Base-by-base conservation (phyloP, 2,329 filamentous ascomycete genomes). In the Fusarium sp. region DNA sequence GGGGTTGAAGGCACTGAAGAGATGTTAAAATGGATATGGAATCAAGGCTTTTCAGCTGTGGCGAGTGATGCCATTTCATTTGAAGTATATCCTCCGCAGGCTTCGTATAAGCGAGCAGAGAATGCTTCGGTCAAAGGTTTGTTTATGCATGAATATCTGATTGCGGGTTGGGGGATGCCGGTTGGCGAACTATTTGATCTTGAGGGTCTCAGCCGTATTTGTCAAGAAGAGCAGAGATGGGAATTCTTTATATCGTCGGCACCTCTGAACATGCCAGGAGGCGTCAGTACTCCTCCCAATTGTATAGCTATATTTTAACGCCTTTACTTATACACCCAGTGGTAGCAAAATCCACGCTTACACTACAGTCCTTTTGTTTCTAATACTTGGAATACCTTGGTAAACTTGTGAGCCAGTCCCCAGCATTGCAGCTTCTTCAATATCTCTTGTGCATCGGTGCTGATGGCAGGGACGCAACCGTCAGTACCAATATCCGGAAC, bases 11-110 rank as follows among this genome's bases (percentile, higher is more conserved):
- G 59, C 11, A 58, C 50, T 1, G 59, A 61, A 58, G 59, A 61
- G 16, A 61, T 61, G 51, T 6, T 61, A 5, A 58, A 20, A 38
- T 61, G 59, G 59, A 61, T 61, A 7, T 61, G 59, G 59, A 61
- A 61, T 12, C 5, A 58, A 45, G 59, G 59, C 5, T 61, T 61
- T 28, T 24, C 59, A 13, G 59, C 59, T 13, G 59, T 61, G 14
- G 59, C 59, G 1, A 45, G 59, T 26, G 59, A 61, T 57, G 24
- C 59, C 0, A 61, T 61, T 20, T 61, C 59, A 3, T 61, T 61
- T 6, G 59, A 61, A 38, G 50, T 61, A 2, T 61, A 61, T 9
- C 59, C 59, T 15, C 30, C 38, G 11, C 39, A 61, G 3, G 1
- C 31, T 2, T 61, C 31, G 1, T 61, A 61, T 33, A 11, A n/a